Evolutionary conservation across 1,284 basidiomycete species (phyloP).

Genomic region (Boletus semigastroideus): DNA sequence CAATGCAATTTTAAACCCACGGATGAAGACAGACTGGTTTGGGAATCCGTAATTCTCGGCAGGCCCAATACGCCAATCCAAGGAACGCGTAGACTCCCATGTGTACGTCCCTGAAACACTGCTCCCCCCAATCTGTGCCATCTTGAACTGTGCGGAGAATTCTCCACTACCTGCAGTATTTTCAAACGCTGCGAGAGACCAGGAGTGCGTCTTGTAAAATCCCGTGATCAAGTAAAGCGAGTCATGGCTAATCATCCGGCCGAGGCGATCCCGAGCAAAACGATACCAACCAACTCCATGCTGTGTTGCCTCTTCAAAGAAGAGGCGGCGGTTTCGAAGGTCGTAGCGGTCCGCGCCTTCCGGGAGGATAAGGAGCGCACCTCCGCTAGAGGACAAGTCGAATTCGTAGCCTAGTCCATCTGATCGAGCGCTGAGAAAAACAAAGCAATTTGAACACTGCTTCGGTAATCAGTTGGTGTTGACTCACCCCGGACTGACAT

Average conservation of each 20-base stretch:
- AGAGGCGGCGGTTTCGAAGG: slow-evolving; percentile 6
- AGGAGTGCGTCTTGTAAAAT: slow-evolving; percentile 12
- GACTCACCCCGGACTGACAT: not conserved
- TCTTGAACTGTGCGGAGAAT: slow-evolving; percentile 7
- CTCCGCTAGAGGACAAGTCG: slow-evolving; percentile 7
- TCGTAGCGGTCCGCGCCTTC: slow-evolving; percentile 10
- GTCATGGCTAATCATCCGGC: slow-evolving; percentile 9
- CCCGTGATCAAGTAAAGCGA: slow-evolving; percentile 19
- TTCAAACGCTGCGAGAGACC: slow-evolving; percentile 17
- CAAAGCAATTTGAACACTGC: not conserved
- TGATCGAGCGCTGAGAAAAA: not conserved
- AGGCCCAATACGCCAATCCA: slow-evolving; percentile 12
- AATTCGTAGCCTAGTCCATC: slow-evolving; percentile 3
- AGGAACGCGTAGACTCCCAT: slow-evolving; percentile 6
- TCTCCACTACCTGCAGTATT: not conserved
- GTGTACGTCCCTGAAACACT: not conserved
- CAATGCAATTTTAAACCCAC: slow-evolving; percentile 12
- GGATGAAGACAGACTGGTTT: slow-evolving; percentile 13
- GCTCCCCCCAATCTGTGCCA: not conserved
- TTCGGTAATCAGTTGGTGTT: not conserved
- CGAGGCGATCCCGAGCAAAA: slow-evolving; percentile 11
- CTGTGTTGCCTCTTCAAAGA: not conserved
- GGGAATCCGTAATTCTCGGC: not conserved
- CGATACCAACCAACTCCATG: slow-evolving; percentile 13
- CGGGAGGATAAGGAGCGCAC: slow-evolving; percentile 15